phyloP scores from a whole-genome alignment of 345 rosid species.

The sweet orange (Citrus sinensis) region DNA sequence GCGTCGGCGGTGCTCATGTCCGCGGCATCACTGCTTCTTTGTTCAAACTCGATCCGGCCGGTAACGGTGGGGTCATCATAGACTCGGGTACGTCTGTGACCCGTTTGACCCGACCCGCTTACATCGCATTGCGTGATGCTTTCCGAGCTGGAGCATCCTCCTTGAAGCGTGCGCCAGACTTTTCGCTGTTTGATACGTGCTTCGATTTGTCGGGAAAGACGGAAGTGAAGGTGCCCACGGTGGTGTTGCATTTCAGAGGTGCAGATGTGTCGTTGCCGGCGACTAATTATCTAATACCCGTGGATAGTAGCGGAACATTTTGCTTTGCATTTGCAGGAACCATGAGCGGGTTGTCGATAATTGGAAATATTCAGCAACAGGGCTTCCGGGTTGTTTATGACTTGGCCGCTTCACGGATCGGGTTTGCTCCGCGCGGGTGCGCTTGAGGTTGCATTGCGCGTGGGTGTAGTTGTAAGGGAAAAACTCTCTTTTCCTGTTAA shows the following conservation, averaged over 20 bases:
- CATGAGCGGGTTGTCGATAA: slow-evolving; percentile 71
- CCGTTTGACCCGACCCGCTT: slow-evolving; percentile 72
- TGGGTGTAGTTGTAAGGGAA: slow-evolving; percentile 1
- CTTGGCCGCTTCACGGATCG: slow-evolving; percentile 63
- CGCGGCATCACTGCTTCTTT: slow-evolving; percentile 58
- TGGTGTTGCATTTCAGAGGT: slow-evolving; percentile 63
- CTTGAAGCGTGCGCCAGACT: slow-evolving; percentile 50
- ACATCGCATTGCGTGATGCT: slow-evolving; percentile 56
- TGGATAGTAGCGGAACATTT: slow-evolving; percentile 63
- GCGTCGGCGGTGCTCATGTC: slow-evolving; percentile 86
- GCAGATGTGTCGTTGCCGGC: slow-evolving; percentile 84
- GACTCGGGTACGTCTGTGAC: slow-evolving; percentile 92
- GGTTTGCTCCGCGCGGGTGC: slow-evolving; percentile 92
- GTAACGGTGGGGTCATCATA: slow-evolving; percentile 87
- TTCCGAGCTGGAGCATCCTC: slow-evolving; percentile 49
- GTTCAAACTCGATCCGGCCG: slow-evolving; percentile 66
- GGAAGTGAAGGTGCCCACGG: slow-evolving; percentile 76
- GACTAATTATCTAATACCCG: slow-evolving; percentile 83
- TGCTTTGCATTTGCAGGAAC: slow-evolving; percentile 98
- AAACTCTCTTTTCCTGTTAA: slow-evolving; percentile 1
- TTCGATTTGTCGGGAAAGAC: slow-evolving; percentile 63
- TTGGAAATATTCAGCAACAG: slow-evolving; percentile 96
- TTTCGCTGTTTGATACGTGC: slow-evolving; percentile 77
- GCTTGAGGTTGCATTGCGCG: slow-evolving; percentile 26
- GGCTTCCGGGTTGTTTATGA: slow-evolving; percentile 91